Evolutionary conservation across 2,329 filamentous ascomycete species (phyloP).

Genomic region (Pyrenophora teres): DNA sequence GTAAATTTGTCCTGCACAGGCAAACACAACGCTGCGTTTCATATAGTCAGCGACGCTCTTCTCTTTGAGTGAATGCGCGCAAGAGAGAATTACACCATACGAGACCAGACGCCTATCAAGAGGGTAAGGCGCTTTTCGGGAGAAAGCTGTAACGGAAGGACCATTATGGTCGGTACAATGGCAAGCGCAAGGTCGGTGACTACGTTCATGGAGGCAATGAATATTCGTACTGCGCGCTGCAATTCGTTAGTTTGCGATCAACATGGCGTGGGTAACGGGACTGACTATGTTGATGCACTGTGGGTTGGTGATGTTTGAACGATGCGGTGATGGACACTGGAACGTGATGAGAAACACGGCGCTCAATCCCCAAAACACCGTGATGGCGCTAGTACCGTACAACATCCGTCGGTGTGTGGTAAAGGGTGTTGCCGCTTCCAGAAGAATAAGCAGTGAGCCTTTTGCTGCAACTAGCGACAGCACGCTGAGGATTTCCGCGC

Average conservation of each 20-base stretch:
- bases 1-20: not conserved
- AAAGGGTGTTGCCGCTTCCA: not conserved
- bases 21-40: not conserved
- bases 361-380: constrained; percentile 3
- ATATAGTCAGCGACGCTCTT: not conserved
- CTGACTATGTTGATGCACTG: constrained; percentile 2
- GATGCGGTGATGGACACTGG: constrained; percentile 1
- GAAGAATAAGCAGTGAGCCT: not conserved
- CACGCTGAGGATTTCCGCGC: constrained; percentile 1
- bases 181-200: constrained; percentile 5
- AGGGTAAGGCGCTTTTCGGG: not conserved
- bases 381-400: not conserved
- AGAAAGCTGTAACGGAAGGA: not conserved
- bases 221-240: constrained; percentile 4
- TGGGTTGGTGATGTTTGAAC: constrained; percentile 3
- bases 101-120: constrained; percentile 2
- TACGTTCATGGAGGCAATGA: constrained; percentile 8
- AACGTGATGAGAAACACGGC: constrained; percentile 6
- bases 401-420: not conserved
- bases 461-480: constrained; percentile 2
- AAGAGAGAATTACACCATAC: not conserved
- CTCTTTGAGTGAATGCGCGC: not conserved
- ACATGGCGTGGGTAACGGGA: no score
- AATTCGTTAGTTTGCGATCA: not conserved
- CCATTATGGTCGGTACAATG: constrained; percentile 4